Conservation (phyloP, 352 stramenopile genomes). For the Thraustochytrium sp. region DNA sequence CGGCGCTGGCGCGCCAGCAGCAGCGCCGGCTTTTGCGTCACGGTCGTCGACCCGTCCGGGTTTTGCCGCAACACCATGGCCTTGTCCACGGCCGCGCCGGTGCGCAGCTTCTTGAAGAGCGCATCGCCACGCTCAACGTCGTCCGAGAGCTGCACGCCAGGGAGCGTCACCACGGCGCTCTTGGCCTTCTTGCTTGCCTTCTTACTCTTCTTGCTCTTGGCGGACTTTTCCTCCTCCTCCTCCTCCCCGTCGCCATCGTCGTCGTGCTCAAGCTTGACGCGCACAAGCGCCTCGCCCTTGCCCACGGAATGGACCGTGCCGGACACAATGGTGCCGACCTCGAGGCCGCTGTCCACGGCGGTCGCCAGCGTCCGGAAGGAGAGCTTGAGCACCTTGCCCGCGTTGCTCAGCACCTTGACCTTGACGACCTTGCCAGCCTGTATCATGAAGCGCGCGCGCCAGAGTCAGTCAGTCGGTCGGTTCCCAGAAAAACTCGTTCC, state of each 20-base stretch:
- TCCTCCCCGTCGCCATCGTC: neutral
- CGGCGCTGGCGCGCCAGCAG: neutral
- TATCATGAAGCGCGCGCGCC: neutral
- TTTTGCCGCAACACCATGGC: neutral
- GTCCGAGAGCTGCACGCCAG: neutral
- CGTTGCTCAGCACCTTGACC: neutral
- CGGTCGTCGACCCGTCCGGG: neutral
- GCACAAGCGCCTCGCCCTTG: neutral
- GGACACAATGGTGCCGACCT: neutral
- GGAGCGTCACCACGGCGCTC: neutral
- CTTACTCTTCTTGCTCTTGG: neutral
- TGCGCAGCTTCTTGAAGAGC: neutral
- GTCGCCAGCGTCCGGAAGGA: neutral
- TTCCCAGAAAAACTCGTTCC: neutral
- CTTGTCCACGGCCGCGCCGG: neutral
- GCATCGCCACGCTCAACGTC: neutral
- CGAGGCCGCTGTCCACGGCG: neutral
- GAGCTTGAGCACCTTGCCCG: neutral
- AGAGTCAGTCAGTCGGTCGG: neutral
- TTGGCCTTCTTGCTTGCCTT: neutral
- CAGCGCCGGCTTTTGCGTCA: conserved; percentile 13
- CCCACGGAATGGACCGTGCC: neutral
- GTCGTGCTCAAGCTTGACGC: neutral
- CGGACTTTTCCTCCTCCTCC: neutral
- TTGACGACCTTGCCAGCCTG: conserved; percentile 25